These are phyloP conservation scores for Mesembryanthemum crystallinum DNA, from an alignment of 148 eudicot species.

Conservation along the genomic window DNA sequence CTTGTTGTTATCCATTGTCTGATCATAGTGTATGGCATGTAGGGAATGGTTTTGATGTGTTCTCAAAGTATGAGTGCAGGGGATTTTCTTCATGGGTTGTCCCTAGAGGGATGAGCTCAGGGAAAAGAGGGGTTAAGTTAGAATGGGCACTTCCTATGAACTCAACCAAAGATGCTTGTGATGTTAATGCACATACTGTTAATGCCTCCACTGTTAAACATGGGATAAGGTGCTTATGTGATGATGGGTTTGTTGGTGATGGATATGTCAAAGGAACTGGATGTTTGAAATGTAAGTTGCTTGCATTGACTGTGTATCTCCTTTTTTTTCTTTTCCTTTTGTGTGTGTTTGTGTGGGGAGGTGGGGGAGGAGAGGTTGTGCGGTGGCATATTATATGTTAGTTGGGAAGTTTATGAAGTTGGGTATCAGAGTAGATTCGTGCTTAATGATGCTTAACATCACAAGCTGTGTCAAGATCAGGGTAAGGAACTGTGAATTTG, in stretches of 20 bases:
- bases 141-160: constrained; percentile 74
- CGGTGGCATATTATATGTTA: too few species aligned
- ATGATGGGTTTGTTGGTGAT: constrained; percentile 72
- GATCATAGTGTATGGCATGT: constrained; percentile 57
- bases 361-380: too few species aligned
- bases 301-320: background rate
- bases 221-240: constrained; percentile 71
- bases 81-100: constrained; percentile 81
- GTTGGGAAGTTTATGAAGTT: too few species aligned
- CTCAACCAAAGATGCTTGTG: constrained; percentile 40
- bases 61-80: constrained; percentile 64
- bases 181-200: constrained; percentile 45
- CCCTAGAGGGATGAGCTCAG: constrained; percentile 33
- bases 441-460: too few species aligned
- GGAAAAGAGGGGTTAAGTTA: constrained; percentile 66
- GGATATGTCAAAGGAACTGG: constrained; percentile 60
- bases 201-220: constrained; percentile 53
- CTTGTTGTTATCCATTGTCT: constrained; percentile 71
- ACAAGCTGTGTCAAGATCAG: background rate
- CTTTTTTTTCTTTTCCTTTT: background rate
- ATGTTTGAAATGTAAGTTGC: constrained; percentile 62
- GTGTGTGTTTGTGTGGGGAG: too few species aligned
- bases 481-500: background rate
- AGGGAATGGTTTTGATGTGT: constrained; percentile 47
- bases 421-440: background rate